Conservation (phyloP, 345 rosid genomes). For the Gossypium turneri region DNA sequence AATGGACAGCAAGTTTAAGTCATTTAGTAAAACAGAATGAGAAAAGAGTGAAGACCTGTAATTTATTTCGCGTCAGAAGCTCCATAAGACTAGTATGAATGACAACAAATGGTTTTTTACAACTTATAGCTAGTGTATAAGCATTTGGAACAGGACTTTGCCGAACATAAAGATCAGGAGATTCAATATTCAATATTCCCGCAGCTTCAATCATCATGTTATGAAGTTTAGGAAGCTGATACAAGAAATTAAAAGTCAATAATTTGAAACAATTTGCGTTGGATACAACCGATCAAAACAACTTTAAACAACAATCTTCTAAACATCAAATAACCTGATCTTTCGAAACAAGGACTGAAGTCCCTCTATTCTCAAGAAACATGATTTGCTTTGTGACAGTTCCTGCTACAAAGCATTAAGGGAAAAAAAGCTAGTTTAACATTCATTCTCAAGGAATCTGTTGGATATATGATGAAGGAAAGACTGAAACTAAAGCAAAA, state of each 20-base stretch:
- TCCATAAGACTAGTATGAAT: slow-evolving; percentile 90
- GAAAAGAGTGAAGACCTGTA: slow-evolving; percentile 58
- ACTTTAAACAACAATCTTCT: neutral
- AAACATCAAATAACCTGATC: slow-evolving; percentile 52
- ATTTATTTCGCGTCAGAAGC: slow-evolving; percentile 71
- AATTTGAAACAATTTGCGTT: slow-evolving; percentile 4
- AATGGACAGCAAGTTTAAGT: neutral
- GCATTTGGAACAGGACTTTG: slow-evolving; percentile 96
- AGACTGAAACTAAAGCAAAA: no score
- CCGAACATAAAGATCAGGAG: slow-evolving; percentile 89
- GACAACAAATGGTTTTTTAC: slow-evolving; percentile 89
- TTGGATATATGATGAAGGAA: no score
- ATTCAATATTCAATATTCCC: slow-evolving; percentile 61
- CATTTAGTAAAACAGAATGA: neutral
- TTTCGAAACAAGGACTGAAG: slow-evolving; percentile 87
- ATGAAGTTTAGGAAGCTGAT: slow-evolving; percentile 84
- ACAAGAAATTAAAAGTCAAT: neutral
- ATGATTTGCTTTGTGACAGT: slow-evolving; percentile 81
- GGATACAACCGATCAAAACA: neutral
- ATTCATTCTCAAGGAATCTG: neutral
- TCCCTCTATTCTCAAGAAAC: slow-evolving; percentile 97
- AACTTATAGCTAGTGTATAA: slow-evolving; percentile 79
- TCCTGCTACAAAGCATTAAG: slow-evolving; percentile 42
- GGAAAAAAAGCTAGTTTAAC: slow-evolving; percentile 1
- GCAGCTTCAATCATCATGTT: slow-evolving; percentile 81